phyloP scores from a whole-genome alignment of 345 rosid genomes.

The Pistacia atlantica region DNA sequence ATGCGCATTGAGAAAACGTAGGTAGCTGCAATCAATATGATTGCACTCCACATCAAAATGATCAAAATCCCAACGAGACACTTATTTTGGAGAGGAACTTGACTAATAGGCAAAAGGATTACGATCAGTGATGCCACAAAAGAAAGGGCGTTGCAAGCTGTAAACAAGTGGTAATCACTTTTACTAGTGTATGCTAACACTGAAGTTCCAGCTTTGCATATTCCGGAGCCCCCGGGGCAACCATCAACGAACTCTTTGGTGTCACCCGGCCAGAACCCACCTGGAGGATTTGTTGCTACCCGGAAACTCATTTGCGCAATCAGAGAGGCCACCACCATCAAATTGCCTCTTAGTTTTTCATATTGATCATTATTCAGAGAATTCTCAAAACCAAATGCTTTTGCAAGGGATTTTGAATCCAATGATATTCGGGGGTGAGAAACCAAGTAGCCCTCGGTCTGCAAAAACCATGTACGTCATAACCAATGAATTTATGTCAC shows the following conservation, averaged over 20 bases:
- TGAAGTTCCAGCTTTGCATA: neutral
- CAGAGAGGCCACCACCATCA: constrained; percentile 42
- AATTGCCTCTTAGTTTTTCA: constrained; percentile 24
- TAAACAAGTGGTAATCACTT: neutral
- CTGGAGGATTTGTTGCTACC: constrained; percentile 31
- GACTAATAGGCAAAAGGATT: neutral
- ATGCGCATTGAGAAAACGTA: neutral
- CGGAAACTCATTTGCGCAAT: constrained; percentile 39
- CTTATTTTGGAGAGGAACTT: neutral
- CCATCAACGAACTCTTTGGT: too few species aligned
- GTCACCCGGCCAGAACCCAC: constrained; percentile 31
- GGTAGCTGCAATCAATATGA: neutral
- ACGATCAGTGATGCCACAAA: neutral
- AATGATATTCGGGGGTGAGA: too few species aligned
- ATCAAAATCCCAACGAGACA: neutral
- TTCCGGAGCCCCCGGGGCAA: neutral
- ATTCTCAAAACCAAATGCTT: too few species aligned
- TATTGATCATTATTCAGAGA: neutral
- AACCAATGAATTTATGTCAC: too few species aligned
- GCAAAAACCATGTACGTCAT: too few species aligned
- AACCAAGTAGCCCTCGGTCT: too few species aligned
- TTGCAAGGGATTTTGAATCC: too few species aligned
- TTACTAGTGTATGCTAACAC: neutral
- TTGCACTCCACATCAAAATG: neutral
- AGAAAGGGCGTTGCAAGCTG: neutral